A percentile compares a stretch with the other conserved stretches of the same genome.
These are phyloP conservation scores for Penicillium sp. DNA, from an alignment of 2,329 filamentous ascomycete species.

Conservation along the genomic window DNA sequence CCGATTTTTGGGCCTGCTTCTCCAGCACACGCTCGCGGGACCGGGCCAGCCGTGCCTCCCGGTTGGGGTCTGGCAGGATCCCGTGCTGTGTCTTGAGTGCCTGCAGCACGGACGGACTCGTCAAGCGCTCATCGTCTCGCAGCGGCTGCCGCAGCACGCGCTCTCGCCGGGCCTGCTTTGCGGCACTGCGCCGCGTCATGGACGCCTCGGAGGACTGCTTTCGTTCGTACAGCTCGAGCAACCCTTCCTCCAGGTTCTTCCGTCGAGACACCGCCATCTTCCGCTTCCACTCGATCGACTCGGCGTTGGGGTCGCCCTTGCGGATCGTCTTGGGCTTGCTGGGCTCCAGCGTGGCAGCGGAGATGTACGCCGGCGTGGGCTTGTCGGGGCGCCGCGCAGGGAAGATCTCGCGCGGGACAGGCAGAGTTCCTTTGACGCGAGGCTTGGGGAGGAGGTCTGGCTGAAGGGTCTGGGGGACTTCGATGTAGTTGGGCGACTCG, in stretches of 20 bases:
- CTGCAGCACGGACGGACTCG: constrained; percentile 61
- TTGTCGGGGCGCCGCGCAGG: constrained; percentile 59
- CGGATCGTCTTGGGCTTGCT: constrained; percentile 28
- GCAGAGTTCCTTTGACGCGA: constrained; percentile 70
- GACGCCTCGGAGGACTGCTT: constrained; percentile 47
- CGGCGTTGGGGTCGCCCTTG: constrained; percentile 40
- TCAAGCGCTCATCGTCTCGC: constrained; percentile 72
- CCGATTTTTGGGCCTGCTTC: constrained; percentile 50
- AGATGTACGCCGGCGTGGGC: constrained; percentile 57
- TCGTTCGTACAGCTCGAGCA: constrained; percentile 65
- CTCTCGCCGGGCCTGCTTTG: constrained; percentile 50
- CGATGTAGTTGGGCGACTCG: constrained; percentile 83
- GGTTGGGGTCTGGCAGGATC: constrained; percentile 59
- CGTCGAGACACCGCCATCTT: constrained; percentile 69
- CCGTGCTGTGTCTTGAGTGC: constrained; percentile 49
- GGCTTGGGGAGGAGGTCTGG: constrained; percentile 52
- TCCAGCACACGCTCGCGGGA: constrained; percentile 37
- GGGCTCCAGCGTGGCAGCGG: constrained; percentile 56
- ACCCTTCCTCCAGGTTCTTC: constrained; percentile 65
- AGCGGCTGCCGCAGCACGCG: constrained; percentile 60
- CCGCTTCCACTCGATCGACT: constrained; percentile 62
- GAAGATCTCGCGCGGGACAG: constrained; percentile 79
- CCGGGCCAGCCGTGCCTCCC: constrained; percentile 53
- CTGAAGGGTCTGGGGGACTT: constrained; percentile 73
- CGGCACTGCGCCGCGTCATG: constrained; percentile 40